phyloP scores from a whole-genome alignment of 176 grass and related monocot species.

The Triticum dicoccoides region DNA sequence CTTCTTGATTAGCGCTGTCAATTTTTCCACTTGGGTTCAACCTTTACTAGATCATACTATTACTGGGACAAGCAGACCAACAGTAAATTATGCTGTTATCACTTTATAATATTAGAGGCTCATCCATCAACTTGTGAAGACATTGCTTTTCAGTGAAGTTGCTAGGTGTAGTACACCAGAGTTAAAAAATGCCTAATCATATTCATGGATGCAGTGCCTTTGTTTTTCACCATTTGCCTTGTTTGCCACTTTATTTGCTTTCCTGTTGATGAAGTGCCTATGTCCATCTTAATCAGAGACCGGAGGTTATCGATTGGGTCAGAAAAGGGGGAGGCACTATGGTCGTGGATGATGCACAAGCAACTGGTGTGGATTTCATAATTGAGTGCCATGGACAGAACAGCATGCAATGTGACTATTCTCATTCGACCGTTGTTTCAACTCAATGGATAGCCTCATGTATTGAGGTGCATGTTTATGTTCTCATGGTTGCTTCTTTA shows the following conservation, averaged over 20 bases:
- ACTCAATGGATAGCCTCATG: conserved; percentile 91
- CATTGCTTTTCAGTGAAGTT: conserved; percentile 23
- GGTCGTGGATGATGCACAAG: conserved; percentile 49
- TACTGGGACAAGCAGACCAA: background rate
- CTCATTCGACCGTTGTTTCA: conserved; percentile 67
- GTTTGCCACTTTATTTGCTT: conserved; percentile 12
- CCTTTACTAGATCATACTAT: background rate
- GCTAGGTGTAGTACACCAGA: background rate
- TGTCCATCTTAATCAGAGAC: conserved; percentile 66
- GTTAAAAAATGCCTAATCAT: background rate
- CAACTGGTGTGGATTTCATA: conserved; percentile 55
- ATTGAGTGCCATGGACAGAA: conserved; percentile 67
- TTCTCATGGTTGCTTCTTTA: conserved; percentile 14
- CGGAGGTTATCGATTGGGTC: conserved; percentile 83
- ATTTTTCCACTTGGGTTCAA: conserved; percentile 7
- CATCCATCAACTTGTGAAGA: conserved; percentile 11
- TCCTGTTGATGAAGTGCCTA: conserved; percentile 21
- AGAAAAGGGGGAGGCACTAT: conserved; percentile 64
- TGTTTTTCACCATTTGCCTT: background rate
- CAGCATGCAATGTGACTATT: conserved; percentile 24
- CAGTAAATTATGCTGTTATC: conserved; percentile 21
- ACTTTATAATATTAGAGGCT: background rate
- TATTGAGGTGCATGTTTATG: conserved; percentile 62
- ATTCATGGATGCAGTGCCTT: background rate
- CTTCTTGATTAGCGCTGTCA: conserved; percentile 7